Evolutionary conservation across 148 eudicot species (phyloP), one percentile per base, ranked within the genome.

Genomic region (Suaeda aralocaspica): DNA sequence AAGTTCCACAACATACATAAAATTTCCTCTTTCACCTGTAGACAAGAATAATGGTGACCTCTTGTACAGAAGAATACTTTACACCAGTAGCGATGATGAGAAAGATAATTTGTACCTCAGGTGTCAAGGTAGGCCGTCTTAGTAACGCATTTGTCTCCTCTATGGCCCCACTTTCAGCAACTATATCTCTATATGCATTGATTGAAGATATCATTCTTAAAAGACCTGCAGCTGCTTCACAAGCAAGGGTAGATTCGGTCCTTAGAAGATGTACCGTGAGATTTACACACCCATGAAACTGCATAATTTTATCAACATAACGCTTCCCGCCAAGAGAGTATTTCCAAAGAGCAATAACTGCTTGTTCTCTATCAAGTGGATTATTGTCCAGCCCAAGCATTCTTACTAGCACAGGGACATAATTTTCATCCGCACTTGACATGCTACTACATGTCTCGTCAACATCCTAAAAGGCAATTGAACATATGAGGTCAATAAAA

Each of bases 351-450:
- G 96, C 78, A 70, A 78, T 84, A 36, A 92, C 74, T 28, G 97
- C 96, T 34, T 89, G 92, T 65, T 92, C 96, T 83, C 97, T 80
- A 69, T 92, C 96, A 45, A 75, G 76, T 39, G 78, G 82, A 80
- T 89, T 88, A 77, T 89, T 86, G 83, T 92, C 91, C 70, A 89
- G 77, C 64, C 98, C 98, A 72, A 92, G 92, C 91, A 84, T 84
- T 82, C 88, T 84, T 71, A 89, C 79, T 77, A 92, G 80, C 76
- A 87, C 53, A 39, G 89, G 89, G 72, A 92, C 81, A 77, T 88
- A 87, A 67, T 81, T 80, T 71, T 89, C 92, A 68, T 78, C 74
- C 8, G 76, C 44, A 69, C 68, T 80, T 70, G 89, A 74, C 75
- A 84, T 73, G 68, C 72, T 72, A 73, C 53, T 71, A 59, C 34